Evolutionary conservation across 1,284 basidiomycete genomes (phyloP), one percentile per base, ranked within the genome.

Genomic region (Tilletiaria anomala): DNA sequence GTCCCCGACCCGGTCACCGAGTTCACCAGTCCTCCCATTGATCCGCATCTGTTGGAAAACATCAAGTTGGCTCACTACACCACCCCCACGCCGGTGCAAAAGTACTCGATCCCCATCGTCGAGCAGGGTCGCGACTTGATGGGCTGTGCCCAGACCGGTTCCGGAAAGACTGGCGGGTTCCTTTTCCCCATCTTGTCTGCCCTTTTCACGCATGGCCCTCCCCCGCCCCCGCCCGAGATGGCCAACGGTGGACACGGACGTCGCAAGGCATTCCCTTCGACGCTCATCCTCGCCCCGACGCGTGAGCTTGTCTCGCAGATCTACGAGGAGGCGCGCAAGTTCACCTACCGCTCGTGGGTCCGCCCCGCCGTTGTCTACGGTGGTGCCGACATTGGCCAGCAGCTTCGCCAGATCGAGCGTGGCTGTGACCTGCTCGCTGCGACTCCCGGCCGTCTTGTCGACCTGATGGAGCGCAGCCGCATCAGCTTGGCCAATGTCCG

Each of bases 131-230:
- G 89, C 69, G 91, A 97, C 72, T 75, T 97, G 70, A 97, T 97
- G 91, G 91, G 91, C 56, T 96, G 91, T 73, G 91, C 91, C 64
- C 91, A 89, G 82, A 99, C 93, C 59, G 91, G 91, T 74, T 97
- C 93, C 68, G 91, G 91, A 54, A 97, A 97, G 75, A 97, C 93
- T 36, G 91, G 79, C 65, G 91, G 91, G 68, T 99, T 99, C 77
- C 76, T 99, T 51, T 99, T 99, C 77, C 91, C 91, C 48, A 97
- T 99, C 66, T 78, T 99, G 45, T 94, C 89, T 36, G 83, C 89
- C 31, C 82, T 87, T 31, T 99, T 93, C 73, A 65, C 76, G 37
- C 76, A 76, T 57, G 91, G 91, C 37, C 91, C 93, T 50, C 69
- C 71, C 42, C 71, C 72, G 24, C 77, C 80, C 44, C 78, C 82